Evolutionary conservation across 2,329 filamentous ascomycete genomes (phyloP).

Genomic region (Helicocarpus griseus): DNA sequence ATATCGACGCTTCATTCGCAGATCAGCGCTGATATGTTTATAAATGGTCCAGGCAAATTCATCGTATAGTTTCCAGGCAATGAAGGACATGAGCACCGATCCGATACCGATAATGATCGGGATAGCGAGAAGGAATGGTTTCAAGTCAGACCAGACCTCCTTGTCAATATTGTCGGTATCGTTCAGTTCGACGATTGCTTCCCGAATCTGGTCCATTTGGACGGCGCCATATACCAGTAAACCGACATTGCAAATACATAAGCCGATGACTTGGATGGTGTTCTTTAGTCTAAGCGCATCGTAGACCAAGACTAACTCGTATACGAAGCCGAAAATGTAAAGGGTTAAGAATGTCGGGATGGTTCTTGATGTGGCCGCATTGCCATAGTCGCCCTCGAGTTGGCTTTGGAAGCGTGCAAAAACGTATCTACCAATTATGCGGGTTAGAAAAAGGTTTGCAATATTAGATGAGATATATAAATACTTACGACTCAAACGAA

Average conservation of each 20-base stretch:
- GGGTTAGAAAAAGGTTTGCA: conserved; percentile 2
- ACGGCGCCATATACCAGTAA: conserved; percentile 88
- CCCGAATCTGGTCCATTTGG: conserved; percentile 80
- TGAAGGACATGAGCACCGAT: conserved; percentile 61
- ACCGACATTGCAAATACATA: conserved; percentile 85
- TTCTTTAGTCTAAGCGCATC: conserved; percentile 92
- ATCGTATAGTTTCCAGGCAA: conserved; percentile 93
- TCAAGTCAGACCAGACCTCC: conserved; percentile 58
- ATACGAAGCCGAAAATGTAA: conserved; percentile 95
- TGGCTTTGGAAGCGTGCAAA: conserved; percentile 72
- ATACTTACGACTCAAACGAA: conserved; percentile 71
- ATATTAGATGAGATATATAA: not conserved
- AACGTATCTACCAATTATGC: conserved; percentile 59
- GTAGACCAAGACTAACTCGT: conserved; percentile 81
- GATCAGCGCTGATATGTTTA: conserved; percentile 96
- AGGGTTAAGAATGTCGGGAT: conserved; percentile 94
- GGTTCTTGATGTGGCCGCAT: conserved; percentile 43
- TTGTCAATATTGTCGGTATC: conserved; percentile 34
- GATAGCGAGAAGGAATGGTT: conserved; percentile 73
- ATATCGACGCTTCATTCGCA: conserved; percentile 93
- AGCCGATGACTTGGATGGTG: conserved; percentile 94
- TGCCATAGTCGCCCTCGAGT: conserved; percentile 34
- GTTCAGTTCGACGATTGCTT: conserved; percentile 54
- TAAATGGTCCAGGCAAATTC: conserved; percentile 99
- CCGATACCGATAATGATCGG: conserved; percentile 72